Evolutionary conservation across 2,329 filamentous ascomycete genomes (phyloP).

Genomic region (Grosmannia serpens): DNA sequence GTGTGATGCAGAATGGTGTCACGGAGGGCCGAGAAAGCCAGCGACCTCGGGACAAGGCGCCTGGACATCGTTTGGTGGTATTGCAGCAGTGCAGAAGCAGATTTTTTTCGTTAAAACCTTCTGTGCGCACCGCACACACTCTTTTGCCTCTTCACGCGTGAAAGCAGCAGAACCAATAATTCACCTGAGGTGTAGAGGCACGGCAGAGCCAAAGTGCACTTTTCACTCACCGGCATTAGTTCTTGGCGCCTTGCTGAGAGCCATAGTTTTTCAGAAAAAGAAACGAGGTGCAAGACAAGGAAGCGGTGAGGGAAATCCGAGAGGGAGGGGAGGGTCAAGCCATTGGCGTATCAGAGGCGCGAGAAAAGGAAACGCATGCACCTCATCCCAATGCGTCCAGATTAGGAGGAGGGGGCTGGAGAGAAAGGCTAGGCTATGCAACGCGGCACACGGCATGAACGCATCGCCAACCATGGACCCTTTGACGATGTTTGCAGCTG

Average conservation of each 20-base stretch:
- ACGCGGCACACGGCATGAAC: neutral
- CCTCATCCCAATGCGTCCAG: neutral
- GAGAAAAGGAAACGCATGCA: neutral
- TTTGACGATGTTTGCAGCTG: neutral
- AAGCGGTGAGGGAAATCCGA: neutral
- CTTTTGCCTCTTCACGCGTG: neutral
- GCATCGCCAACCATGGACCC: neutral
- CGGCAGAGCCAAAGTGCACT: neutral
- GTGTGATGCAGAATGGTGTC: neutral
- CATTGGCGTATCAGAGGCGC: conserved; percentile 1
- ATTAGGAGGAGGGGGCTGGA: neutral
- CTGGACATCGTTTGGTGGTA: neutral
- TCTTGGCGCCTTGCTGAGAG: neutral
- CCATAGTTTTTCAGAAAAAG: neutral
- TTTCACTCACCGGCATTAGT: neutral
- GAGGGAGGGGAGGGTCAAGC: neutral
- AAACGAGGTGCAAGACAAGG: neutral
- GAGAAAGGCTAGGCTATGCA: neutral
- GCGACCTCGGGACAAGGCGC: neutral
- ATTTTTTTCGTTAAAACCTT: neutral
- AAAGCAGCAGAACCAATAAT: no score
- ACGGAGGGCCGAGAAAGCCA: neutral
- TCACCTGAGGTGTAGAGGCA: no score
- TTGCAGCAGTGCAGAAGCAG: neutral
- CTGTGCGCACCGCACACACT: no score